phyloP scores from a whole-genome alignment of 148 eudicot genomes.

The Diospyros kaki region DNA sequence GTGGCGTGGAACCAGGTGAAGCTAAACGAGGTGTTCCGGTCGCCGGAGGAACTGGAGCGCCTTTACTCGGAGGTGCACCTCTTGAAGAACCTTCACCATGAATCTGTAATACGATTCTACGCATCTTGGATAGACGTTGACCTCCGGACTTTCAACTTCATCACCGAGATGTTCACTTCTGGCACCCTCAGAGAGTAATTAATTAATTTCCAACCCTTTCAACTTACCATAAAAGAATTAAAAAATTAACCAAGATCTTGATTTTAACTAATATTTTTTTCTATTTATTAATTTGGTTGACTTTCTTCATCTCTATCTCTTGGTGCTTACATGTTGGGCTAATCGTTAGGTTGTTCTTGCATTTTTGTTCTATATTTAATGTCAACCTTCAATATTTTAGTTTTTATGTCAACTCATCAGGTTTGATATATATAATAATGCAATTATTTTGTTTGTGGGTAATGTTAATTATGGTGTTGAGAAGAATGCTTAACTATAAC shows the following conservation, averaged over 20 bases:
- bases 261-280: background rate
- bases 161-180: slow-evolving; percentile 90
- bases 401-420: too few species aligned
- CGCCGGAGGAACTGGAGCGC: slow-evolving; percentile 57
- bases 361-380: too few species aligned
- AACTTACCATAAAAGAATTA: background rate
- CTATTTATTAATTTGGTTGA: background rate
- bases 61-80: slow-evolving; percentile 87
- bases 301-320: too few species aligned
- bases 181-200: slow-evolving; percentile 90
- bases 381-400: too few species aligned
- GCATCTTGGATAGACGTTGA: slow-evolving; percentile 72
- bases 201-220: background rate
- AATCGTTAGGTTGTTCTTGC: too few species aligned
- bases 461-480: too few species aligned
- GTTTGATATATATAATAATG: too few species aligned
- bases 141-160: slow-evolving; percentile 74
- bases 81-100: slow-evolving; percentile 64
- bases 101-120: slow-evolving; percentile 58
- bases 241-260: too few species aligned
- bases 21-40: slow-evolving; percentile 45
- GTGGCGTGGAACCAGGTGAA: slow-evolving; percentile 91
- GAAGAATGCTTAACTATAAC: too few species aligned
- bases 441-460: too few species aligned
- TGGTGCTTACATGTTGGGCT: too few species aligned